Percentiles rank a stretch among this genome's conserved stretches.
These are phyloP conservation scores for Linum tenue DNA, from an alignment of 345 rosid genomes.

Conservation along the genomic window DNA sequence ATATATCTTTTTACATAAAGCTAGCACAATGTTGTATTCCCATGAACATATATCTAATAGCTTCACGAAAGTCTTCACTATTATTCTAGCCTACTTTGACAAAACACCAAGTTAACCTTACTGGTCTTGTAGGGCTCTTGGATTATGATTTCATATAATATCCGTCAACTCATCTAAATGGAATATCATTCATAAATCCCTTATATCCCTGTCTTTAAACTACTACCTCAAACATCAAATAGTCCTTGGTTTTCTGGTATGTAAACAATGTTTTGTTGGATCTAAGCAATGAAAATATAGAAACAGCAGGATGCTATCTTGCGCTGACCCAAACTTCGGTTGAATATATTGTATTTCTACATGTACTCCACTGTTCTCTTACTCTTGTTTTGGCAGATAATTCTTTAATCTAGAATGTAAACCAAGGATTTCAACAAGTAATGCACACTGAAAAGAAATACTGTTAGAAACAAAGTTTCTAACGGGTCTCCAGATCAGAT, in stretches of 20 bases:
- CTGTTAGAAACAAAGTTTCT: too few relatives aligned
- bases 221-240: neutral
- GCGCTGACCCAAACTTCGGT: neutral
- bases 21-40: slow-evolving; percentile 8
- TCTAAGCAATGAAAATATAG: neutral
- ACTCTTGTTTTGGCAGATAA: neutral
- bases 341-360: too few relatives aligned
- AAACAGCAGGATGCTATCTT: neutral
- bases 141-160: slow-evolving; percentile 5
- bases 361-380: neutral
- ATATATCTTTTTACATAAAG: slow-evolving; percentile 8
- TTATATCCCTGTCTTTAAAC: too few relatives aligned
- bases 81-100: neutral
- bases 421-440: neutral
- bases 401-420: neutral
- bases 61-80: slow-evolving; percentile 1
- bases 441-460: neutral
- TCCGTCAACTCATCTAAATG: neutral
- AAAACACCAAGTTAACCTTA: slow-evolving; percentile 5
- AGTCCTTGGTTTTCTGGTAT: neutral
- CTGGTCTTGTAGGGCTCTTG: slow-evolving; percentile 5
- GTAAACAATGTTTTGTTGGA: neutral
- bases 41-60: slow-evolving; percentile 4
- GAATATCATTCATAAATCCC: neutral
- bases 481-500: too few relatives aligned